A percentile compares a stretch with the other conserved stretches of the same genome.
Evolutionary conservation across 192 early-diverging fungal genomes (phyloP).

Genomic region (Piromyces sp.): DNA sequence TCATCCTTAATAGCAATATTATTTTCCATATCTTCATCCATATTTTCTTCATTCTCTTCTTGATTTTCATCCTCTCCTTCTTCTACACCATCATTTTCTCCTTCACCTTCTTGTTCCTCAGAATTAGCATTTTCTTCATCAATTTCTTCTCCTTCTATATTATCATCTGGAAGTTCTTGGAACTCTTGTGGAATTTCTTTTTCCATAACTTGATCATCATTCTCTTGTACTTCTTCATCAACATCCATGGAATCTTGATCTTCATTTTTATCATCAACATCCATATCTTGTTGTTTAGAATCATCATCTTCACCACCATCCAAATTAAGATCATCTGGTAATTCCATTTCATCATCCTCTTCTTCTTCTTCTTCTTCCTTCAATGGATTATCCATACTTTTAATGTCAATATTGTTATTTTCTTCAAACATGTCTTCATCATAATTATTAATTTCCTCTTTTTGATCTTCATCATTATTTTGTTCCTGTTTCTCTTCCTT

Average conservation of each 20-base stretch:
- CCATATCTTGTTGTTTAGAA: slow-evolving; percentile 28
- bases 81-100: slow-evolving; percentile 15
- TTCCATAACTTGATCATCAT: slow-evolving; percentile 15
- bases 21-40: slow-evolving; percentile 1
- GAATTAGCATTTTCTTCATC: slow-evolving; percentile 17
- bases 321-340: slow-evolving; percentile 62
- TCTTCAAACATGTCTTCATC: background rate
- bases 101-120: slow-evolving; percentile 7
- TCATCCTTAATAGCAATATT: slow-evolving; percentile 18
- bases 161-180: background rate
- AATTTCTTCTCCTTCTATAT: background rate
- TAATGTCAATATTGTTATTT: background rate
- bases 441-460: slow-evolving; percentile 22
- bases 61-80: slow-evolving; percentile 18
- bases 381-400: background rate
- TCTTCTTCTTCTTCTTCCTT: slow-evolving; percentile 18
- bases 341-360: slow-evolving; percentile 55
- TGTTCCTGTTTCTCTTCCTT: slow-evolving; percentile 15
- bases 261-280: slow-evolving; percentile 22
- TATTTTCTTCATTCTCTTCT: slow-evolving; percentile 10
- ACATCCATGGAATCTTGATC: background rate
- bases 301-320: slow-evolving; percentile 40
- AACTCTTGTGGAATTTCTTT: background rate
- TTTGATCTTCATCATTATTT: slow-evolving; percentile 48
- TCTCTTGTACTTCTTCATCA: slow-evolving; percentile 12